Conservation (phyloP, 2,329 filamentous ascomycete genomes). For the Hypoxylon sp. region DNA sequence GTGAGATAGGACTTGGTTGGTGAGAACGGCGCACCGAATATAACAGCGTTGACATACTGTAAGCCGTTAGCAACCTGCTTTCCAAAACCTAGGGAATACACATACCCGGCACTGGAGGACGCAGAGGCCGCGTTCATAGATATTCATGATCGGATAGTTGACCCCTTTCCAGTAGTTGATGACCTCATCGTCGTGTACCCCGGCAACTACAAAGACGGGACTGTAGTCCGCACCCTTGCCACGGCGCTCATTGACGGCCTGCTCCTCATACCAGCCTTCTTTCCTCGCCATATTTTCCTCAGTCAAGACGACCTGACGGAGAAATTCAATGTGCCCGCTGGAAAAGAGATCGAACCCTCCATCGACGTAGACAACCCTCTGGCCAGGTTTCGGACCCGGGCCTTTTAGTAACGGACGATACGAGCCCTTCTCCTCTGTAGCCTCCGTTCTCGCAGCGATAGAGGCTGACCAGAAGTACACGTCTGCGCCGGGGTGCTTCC, state of each 20-base stretch:
- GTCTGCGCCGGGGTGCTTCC: conserved; percentile 80
- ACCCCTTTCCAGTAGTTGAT: conserved; percentile 98
- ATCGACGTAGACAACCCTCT: conserved; percentile 93
- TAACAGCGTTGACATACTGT: conserved; percentile 86
- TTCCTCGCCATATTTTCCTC: conserved; percentile 78
- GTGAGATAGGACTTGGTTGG: conserved; percentile 84
- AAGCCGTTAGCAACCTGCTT: conserved; percentile 33
- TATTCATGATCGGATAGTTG: conserved; percentile 99
- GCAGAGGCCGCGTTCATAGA: conserved; percentile 94
- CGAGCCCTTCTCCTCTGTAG: conserved; percentile 70
- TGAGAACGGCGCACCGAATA: conserved; percentile 91
- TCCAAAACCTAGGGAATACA: conserved; percentile 21
- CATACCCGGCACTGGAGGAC: conserved; percentile 92
- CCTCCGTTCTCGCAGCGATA: conserved; percentile 60
- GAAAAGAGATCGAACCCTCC: conserved; percentile 98
- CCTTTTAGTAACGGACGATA: conserved; percentile 80
- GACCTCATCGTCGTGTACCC: conserved; percentile 93
- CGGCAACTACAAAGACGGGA: conserved; percentile 89
- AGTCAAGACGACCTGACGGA: conserved; percentile 78
- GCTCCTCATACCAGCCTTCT: conserved; percentile 80
- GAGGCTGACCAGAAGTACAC: conserved; percentile 86
- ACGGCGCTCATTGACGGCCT: conserved; percentile 72
- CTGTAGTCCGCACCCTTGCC: conserved; percentile 80
- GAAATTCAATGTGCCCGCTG: conserved; percentile 95
- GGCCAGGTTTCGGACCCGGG: conserved; percentile 77